phyloP scores from a whole-genome alignment of 306 rosid genomes.

The Pterocarpus santalinus region DNA sequence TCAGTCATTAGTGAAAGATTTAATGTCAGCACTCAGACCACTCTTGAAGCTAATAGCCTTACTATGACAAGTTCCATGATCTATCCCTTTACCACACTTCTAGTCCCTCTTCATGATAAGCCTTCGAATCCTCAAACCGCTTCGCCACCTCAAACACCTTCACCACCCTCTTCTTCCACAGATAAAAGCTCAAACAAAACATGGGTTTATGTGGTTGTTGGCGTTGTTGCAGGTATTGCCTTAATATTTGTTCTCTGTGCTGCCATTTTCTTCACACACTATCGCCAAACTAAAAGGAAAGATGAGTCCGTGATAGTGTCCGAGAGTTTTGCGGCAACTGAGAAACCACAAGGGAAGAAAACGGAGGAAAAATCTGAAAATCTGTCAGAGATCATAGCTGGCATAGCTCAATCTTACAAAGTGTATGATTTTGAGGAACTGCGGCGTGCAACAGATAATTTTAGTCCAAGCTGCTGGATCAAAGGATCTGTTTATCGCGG shows the following conservation, averaged over 20 bases:
- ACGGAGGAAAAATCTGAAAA: slow-evolving; percentile 50
- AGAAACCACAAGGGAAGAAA: slow-evolving; percentile 48
- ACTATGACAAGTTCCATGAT: slow-evolving; percentile 40
- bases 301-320: slow-evolving; percentile 35
- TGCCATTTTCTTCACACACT: slow-evolving; percentile 47
- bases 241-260: slow-evolving; percentile 44
- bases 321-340: slow-evolving; percentile 49
- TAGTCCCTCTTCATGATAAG: slow-evolving; percentile 74
- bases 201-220: slow-evolving; percentile 75
- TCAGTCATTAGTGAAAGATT: slow-evolving; percentile 50
- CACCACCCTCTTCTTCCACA: slow-evolving; percentile 48
- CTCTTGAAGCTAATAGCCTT: slow-evolving; percentile 73
- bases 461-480: slow-evolving; percentile 62
- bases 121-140: slow-evolving; percentile 62
- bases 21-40: slow-evolving; percentile 37
- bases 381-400: slow-evolving; percentile 59
- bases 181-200: slow-evolving; percentile 54
- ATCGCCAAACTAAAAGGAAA: slow-evolving; percentile 40
- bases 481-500: slow-evolving; percentile 72
- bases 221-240: slow-evolving; percentile 58
- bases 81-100: slow-evolving; percentile 65
- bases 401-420: slow-evolving; percentile 69
- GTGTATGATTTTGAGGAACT: slow-evolving; percentile 77
- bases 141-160: slow-evolving; percentile 48
- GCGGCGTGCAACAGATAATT: slow-evolving; percentile 69